Percentiles rank a stretch among this genome's conserved stretches.
phyloP scores from a whole-genome alignment of 2,329 filamentous ascomycete species.

The Monosporascus sp. region DNA sequence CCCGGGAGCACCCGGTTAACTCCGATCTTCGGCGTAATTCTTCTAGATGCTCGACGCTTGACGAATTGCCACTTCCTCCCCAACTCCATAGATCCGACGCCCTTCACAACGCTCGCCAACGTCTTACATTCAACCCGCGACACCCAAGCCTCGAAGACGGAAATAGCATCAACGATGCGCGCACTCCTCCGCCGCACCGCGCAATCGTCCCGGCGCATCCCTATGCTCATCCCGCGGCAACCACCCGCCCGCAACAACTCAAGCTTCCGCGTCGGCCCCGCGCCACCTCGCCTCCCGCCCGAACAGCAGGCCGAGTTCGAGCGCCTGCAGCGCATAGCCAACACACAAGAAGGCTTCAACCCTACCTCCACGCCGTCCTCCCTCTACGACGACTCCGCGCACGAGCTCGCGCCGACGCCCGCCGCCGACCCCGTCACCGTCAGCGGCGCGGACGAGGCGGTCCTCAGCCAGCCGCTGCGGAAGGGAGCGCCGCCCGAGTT shows the following conservation, averaged over 20 bases:
- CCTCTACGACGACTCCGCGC: background rate
- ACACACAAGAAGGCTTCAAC: slow-evolving; percentile 28
- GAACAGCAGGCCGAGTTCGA: slow-evolving; percentile 59
- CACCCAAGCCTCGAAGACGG: too few species aligned
- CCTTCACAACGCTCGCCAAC: too few species aligned
- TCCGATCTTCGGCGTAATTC: too few species aligned
- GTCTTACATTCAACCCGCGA: too few species aligned
- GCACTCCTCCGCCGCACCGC: background rate
- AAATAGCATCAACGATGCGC: background rate
- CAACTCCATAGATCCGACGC: too few species aligned
- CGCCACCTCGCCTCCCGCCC: slow-evolving; percentile 75
- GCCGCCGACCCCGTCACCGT: background rate
- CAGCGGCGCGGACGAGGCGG: background rate
- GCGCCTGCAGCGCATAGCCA: slow-evolving; percentile 63
- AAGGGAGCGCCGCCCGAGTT: slow-evolving; percentile 82
- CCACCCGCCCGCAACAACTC: slow-evolving; percentile 24
- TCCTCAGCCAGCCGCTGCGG: slow-evolving; percentile 32
- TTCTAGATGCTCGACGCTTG: too few species aligned
- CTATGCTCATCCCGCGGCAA: background rate
- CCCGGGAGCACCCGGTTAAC: too few species aligned
- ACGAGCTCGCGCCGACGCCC: slow-evolving; percentile 10
- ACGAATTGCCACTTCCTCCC: too few species aligned
- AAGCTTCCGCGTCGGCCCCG: slow-evolving; percentile 50
- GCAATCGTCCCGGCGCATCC: background rate
- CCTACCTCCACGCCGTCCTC: slow-evolving; percentile 16